Base-by-base conservation (phyloP, 2,329 filamentous ascomycete species). In the Xylogone sp. region DNA sequence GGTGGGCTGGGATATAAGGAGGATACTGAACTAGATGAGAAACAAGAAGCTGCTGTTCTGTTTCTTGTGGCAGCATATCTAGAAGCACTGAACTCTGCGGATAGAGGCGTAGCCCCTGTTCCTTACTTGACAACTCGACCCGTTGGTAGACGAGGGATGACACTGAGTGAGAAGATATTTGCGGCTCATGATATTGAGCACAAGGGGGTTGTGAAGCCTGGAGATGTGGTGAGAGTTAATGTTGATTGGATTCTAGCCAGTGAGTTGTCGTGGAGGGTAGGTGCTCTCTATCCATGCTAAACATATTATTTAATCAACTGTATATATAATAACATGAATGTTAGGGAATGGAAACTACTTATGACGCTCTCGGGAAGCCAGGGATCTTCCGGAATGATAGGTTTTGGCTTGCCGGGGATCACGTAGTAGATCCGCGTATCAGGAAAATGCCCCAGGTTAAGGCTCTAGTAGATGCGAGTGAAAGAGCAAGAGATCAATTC, bases 361-460 rank as follows among this genome's bases (percentile, higher is more conserved):
- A 74, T 55, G 61, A 72, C 3, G 48, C 60, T 3, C 57, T 77
- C 7, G 70, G 71, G 2, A 56, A 61, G 12, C 71, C 72, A 1
- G 67, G 69, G 3, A 72, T 75, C n/a, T 76, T 69, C 52, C 71
- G 75, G 8, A 78, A 77, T 48, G 74, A 77, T 54, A 63, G 75
- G 0, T 71, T 78, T 56, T 78, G 75, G 75, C 65, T 79, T 5
- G 75, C 74, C 0, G 71, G 71, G 2, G 76, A 78, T 56, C 75
- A 78, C 54, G 66, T 72, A 3, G 73, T 77, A 3, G 73, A 78
- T 48, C 75, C 75, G 2, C 65, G 72, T 1, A 59, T 70, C 7
- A 67, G 67, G n/a, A 53, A 69, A 13, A 53, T 59, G 1, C 70
- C 73, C 1, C 57, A 64, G 24, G 62, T 71, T 29, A 60, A 68